phyloP scores from a whole-genome alignment of 2,329 filamentous ascomycete genomes.

The Fusarium sp. region DNA sequence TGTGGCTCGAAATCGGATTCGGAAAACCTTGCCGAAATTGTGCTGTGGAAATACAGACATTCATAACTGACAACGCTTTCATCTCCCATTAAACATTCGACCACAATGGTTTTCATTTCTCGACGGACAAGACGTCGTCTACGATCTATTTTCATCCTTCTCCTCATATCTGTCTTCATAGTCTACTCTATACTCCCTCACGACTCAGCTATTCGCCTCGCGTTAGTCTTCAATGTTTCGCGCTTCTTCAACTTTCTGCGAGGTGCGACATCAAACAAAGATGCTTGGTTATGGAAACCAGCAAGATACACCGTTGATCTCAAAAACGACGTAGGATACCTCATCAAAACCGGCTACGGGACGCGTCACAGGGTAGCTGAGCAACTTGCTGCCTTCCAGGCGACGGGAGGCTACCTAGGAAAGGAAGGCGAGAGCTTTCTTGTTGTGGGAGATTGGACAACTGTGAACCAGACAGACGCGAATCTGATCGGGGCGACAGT shows the following conservation, averaged over 20 bases:
- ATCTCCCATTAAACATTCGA: slow-evolving; percentile 4
- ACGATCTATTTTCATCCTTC: slow-evolving; percentile 34
- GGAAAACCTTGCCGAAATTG: slow-evolving; percentile 13
- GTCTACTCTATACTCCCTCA: slow-evolving; percentile 49
- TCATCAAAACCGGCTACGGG: slow-evolving; percentile 68
- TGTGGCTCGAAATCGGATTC: background rate
- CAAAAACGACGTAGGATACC: slow-evolving; percentile 59
- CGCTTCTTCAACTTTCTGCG: slow-evolving; percentile 50
- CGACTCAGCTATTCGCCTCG: slow-evolving; percentile 50
- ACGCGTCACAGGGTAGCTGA: slow-evolving; percentile 61
- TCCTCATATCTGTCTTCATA: slow-evolving; percentile 43
- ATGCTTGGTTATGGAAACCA: slow-evolving; percentile 55
- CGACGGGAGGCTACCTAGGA: slow-evolving; percentile 49
- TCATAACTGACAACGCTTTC: slow-evolving; percentile 1
- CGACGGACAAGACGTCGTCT: slow-evolving; percentile 48
- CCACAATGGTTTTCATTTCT: slow-evolving; percentile 38
- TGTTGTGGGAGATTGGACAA: slow-evolving; percentile 64
- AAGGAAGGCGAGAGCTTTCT: slow-evolving; percentile 57
- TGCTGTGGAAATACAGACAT: background rate
- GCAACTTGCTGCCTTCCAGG: slow-evolving; percentile 58
- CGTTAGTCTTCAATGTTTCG: slow-evolving; percentile 50
- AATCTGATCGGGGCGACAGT: slow-evolving; percentile 50
- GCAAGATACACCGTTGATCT: slow-evolving; percentile 58
- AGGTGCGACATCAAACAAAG: slow-evolving; percentile 46
- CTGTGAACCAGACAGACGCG: slow-evolving; percentile 49